Percentiles rank a stretch among this genome's conserved stretches.
phyloP scores from a whole-genome alignment of 441 rosid species.

The Populus hybrid region DNA sequence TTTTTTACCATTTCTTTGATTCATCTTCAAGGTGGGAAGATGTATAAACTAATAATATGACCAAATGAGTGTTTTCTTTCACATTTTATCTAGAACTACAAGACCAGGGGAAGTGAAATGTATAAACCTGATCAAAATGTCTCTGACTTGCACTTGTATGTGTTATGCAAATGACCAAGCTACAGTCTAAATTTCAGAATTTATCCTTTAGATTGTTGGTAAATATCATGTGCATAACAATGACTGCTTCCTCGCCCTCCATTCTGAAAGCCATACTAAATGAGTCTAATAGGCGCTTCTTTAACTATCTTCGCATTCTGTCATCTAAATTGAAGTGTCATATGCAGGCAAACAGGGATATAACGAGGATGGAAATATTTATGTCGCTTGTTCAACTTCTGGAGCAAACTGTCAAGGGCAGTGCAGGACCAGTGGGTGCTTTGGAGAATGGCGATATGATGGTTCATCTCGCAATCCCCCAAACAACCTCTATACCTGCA shows the following conservation, averaged over 20 bases:
- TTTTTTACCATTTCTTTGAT: background rate
- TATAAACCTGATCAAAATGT: too few relatives aligned
- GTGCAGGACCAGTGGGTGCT: constrained; percentile 32
- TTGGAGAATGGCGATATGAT: constrained; percentile 50
- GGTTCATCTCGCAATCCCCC: constrained; percentile 42
- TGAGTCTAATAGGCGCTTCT: background rate
- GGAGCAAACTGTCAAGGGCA: constrained; percentile 66
- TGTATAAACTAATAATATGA: too few relatives aligned
- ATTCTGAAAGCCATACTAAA: background rate
- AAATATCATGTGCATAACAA: too few relatives aligned
- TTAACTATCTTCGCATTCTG: background rate
- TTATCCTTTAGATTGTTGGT: too few relatives aligned
- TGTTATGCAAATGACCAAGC: too few relatives aligned
- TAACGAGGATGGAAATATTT: constrained; percentile 88
- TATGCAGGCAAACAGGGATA: constrained; percentile 77
- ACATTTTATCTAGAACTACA: too few relatives aligned
- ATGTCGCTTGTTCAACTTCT: constrained; percentile 75
- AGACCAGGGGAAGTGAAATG: too few relatives aligned
- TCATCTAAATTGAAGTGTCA: background rate
- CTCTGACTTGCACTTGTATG: too few relatives aligned
- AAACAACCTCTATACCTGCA: constrained; percentile 47
- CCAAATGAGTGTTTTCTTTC: too few relatives aligned
- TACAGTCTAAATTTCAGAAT: too few relatives aligned
- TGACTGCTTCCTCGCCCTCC: background rate
- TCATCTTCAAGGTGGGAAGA: too few relatives aligned